Conservation (phyloP, 2,329 filamentous ascomycete genomes). For the Thelonectria discophora region DNA sequence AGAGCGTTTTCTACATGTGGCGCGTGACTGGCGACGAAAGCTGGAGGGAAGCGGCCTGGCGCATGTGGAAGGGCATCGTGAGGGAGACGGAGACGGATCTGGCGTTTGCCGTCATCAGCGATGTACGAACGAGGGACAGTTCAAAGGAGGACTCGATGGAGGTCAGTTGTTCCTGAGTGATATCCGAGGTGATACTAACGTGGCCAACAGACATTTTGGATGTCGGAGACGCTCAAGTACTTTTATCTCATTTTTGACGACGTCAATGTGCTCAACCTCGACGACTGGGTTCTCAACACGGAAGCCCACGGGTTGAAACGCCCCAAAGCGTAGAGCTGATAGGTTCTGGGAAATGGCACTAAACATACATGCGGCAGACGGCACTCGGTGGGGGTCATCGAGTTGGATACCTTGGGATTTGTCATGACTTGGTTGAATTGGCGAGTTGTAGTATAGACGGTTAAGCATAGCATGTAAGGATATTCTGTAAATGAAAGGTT, state of each 20-base stretch:
- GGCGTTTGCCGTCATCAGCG: slow-evolving; percentile 54
- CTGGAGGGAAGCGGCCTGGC: slow-evolving; percentile 57
- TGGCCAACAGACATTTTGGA: slow-evolving; percentile 68
- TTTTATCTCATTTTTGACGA: slow-evolving; percentile 78
- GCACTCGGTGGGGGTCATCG: background rate
- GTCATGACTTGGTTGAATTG: background rate
- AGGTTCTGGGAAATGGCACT: slow-evolving; percentile 20
- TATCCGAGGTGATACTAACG: slow-evolving; percentile 24
- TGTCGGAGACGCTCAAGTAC: slow-evolving; percentile 81
- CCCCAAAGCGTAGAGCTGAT: slow-evolving; percentile 36
- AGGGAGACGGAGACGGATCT: slow-evolving; percentile 54
- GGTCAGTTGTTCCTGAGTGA: slow-evolving; percentile 43
- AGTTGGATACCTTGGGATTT: slow-evolving; percentile 15
- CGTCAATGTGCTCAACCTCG: slow-evolving; percentile 69
- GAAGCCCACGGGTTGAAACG: slow-evolving; percentile 62
- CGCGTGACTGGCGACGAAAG: slow-evolving; percentile 57
- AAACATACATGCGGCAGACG: slow-evolving; percentile 4
- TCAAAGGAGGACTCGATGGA: slow-evolving; percentile 70
- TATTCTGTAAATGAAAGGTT: slow-evolving; percentile 3
- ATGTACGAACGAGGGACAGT: slow-evolving; percentile 46
- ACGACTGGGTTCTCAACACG: slow-evolving; percentile 74
- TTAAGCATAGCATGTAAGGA: slow-evolving; percentile 9
- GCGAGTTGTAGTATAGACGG: slow-evolving; percentile 13
- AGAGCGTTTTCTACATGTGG: slow-evolving; percentile 62
- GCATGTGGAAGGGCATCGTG: slow-evolving; percentile 57